A percentile compares a stretch with the other conserved stretches of the same genome.
phyloP scores from a whole-genome alignment of 441 rosid species.

The Sinapis alba region DNA sequence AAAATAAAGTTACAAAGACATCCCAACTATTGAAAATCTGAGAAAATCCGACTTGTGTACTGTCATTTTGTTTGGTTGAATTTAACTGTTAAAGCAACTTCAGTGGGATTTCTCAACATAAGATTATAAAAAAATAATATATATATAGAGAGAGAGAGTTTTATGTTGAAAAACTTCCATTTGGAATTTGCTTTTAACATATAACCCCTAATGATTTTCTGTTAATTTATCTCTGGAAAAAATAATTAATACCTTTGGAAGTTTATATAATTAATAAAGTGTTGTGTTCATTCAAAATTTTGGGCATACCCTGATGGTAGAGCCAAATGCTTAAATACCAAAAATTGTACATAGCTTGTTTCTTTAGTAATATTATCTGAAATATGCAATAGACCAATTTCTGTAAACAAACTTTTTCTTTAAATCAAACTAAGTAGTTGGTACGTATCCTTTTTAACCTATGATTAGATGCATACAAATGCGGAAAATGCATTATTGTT shows the following conservation, averaged over 20 bases:
- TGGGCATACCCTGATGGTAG: background rate
- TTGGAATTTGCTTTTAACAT: no score
- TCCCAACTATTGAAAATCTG: conserved; percentile 32
- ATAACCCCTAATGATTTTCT: conserved; percentile 12
- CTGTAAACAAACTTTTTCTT: background rate
- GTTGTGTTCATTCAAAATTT: background rate
- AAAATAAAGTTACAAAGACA: background rate
- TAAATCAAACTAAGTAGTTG: conserved; percentile 13
- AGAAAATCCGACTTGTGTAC: conserved; percentile 27
- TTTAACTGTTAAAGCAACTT: conserved; percentile 35
- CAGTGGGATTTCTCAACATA: no score
- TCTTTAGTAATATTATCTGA: background rate
- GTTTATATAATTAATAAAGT: background rate
- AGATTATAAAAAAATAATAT: no score
- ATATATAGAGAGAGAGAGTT: no score
- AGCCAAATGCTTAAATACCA: conserved; percentile 15
- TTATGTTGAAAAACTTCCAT: no score
- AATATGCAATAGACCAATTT: background rate
- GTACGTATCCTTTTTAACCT: background rate
- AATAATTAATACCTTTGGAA: background rate
- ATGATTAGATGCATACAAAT: background rate
- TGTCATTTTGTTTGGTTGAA: conserved; percentile 30
- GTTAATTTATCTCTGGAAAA: background rate
- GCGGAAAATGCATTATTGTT: conserved; percentile 11
- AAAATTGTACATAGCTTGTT: background rate